These are phyloP conservation scores for Macadamia integrifolia DNA, from an alignment of 164 flowering plant genomes.

Conservation along the genomic window DNA sequence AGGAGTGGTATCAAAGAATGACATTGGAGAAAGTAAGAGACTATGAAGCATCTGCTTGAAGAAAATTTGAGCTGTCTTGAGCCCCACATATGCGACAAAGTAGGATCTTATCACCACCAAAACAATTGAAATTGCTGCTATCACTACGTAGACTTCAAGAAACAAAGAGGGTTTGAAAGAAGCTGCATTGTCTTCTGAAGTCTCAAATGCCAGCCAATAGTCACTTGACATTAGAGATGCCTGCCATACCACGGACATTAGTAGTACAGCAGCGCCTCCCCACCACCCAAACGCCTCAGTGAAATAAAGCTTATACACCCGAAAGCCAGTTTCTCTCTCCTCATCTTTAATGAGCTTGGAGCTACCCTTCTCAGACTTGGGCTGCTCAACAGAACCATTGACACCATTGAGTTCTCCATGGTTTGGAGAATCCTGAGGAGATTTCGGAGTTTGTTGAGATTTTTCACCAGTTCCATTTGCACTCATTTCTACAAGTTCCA, in stretches of 20 bases:
- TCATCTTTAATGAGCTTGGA: constrained; percentile 86
- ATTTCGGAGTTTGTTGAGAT: constrained; percentile 25
- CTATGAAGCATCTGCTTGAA: constrained; percentile 67
- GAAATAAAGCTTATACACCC: constrained; percentile 63
- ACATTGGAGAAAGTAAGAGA: constrained; percentile 94
- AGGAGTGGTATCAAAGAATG: constrained; percentile 97
- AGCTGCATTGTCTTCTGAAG: constrained; percentile 46
- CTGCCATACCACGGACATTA: constrained; percentile 64
- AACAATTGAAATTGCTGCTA: constrained; percentile 51
- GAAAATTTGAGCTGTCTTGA: constrained; percentile 78
- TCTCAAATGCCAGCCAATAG: constrained; percentile 95
- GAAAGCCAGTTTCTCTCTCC: constrained; percentile 74
- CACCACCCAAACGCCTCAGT: constrained; percentile 95
- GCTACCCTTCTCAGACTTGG: constrained; percentile 32
- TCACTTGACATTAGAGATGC: constrained; percentile 66
- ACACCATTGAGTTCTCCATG: constrained; percentile 40
- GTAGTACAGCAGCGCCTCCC: constrained; percentile 49
- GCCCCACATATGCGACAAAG: constrained; percentile 49
- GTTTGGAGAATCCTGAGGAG: constrained; percentile 19
- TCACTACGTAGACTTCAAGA: constrained; percentile 51
- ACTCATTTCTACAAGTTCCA: constrained; percentile 76
- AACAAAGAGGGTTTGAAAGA: constrained; percentile 57
- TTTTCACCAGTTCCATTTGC: constrained; percentile 8
- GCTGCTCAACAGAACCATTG: constrained; percentile 25
- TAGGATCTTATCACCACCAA: constrained; percentile 43